These are phyloP conservation scores for Wallemia ichthyophaga DNA, from an alignment of 1,284 basidiomycete genomes.

Conservation along the genomic window DNA sequence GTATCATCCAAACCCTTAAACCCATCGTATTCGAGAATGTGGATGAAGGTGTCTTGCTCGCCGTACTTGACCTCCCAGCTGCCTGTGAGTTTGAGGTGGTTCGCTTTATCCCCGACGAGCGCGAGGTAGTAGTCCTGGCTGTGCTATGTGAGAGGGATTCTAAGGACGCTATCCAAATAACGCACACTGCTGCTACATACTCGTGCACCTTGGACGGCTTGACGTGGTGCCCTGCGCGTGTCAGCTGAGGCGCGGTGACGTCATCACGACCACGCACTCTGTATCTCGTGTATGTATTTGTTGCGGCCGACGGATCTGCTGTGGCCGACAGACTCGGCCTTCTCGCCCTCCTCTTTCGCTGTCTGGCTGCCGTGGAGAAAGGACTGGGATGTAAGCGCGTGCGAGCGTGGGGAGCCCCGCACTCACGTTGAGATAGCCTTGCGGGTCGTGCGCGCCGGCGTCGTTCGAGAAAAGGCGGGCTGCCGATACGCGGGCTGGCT, in stretches of 20 bases:
- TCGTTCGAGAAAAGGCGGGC: too few species aligned
- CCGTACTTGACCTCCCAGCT: constrained; percentile 71
- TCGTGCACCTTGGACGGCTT: constrained; percentile 43
- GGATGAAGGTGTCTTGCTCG: constrained; percentile 45
- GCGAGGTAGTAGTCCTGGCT: constrained; percentile 53
- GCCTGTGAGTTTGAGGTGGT: constrained; percentile 60
- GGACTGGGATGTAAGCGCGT: constrained; percentile 14
- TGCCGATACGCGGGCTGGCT: too few species aligned
- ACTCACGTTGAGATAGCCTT: neutral
- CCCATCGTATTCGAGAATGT: constrained; percentile 57
- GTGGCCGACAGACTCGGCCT: constrained; percentile 37
- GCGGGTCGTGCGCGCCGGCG: neutral
- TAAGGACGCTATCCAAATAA: constrained; percentile 7
- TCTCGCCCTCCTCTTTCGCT: constrained; percentile 48
- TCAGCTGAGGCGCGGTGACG: neutral
- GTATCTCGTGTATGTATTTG: constrained; percentile 48
- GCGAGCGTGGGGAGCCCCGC: neutral
- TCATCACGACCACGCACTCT: constrained; percentile 26
- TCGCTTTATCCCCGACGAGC: constrained; percentile 34
- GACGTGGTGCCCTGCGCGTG: constrained; percentile 37
- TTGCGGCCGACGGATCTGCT: constrained; percentile 54
- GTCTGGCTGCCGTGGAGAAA: constrained; percentile 47
- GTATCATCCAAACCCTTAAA: constrained; percentile 40
- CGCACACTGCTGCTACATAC: constrained; percentile 61
- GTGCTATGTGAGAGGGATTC: constrained; percentile 4